Evolutionary conservation across 225 moss, liverwort and hornwort genomes (phyloP).

Genomic region (Takakia lepidozioides): DNA sequence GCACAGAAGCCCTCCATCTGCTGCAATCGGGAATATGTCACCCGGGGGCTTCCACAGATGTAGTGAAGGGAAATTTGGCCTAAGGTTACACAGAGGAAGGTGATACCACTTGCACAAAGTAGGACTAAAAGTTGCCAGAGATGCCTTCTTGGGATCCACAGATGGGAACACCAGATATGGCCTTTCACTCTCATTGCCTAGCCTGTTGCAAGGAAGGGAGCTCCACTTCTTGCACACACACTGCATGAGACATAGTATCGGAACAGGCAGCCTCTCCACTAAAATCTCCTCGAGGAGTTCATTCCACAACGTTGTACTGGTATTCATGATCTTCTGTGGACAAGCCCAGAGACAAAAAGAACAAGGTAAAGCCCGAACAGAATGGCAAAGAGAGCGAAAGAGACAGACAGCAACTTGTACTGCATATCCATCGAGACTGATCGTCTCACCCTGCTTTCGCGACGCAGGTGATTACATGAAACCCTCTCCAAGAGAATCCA

Average conservation of each 20-base stretch:
- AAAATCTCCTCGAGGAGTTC: conserved; percentile 33
- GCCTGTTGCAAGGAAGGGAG: conserved; percentile 17
- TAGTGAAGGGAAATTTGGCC: conserved; percentile 18
- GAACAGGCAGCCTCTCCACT: conserved; percentile 35
- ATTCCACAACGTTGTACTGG: conserved; percentile 18
- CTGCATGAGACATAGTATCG: conserved; percentile 34
- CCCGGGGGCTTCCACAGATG: conserved; percentile 28
- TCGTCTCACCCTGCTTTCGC: too few relatives aligned
- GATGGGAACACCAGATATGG: conserved; percentile 26
- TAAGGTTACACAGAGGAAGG: conserved; percentile 32
- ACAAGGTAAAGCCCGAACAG: too few relatives aligned
- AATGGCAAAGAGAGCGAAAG: too few relatives aligned
- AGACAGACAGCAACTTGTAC: too few relatives aligned
- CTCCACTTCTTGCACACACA: conserved; percentile 54
- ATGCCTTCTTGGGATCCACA: conserved; percentile 21
- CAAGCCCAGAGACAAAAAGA: too few relatives aligned
- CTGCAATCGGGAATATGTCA: conserved; percentile 36
- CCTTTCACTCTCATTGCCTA: conserved; percentile 11
- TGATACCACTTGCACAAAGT: conserved; percentile 35
- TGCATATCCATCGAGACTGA: too few relatives aligned
- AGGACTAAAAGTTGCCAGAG: conserved; percentile 26
- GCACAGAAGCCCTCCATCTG: conserved; percentile 32
- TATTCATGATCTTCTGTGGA: conserved; percentile 4
- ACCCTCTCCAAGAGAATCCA: too few relatives aligned
- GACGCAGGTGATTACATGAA: too few relatives aligned